phyloP scores from a whole-genome alignment of 768 basidiomycete genomes.

The Lactifluus echinatus region DNA sequence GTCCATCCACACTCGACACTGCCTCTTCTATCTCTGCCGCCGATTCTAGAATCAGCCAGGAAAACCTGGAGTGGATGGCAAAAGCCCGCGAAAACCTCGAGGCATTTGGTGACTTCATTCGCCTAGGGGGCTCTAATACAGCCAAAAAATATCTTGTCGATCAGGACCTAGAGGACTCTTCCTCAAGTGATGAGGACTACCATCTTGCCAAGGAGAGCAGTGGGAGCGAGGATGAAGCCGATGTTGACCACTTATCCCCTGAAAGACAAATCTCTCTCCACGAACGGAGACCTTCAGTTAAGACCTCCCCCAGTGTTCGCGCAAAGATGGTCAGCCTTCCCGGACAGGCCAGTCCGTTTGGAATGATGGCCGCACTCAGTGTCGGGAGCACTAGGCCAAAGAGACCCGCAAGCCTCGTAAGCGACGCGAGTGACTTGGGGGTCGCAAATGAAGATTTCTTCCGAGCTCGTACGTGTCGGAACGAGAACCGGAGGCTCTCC shows the following conservation, averaged over 20 bases:
- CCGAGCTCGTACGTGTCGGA: conserved; percentile 28
- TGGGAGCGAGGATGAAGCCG: conserved; percentile 28
- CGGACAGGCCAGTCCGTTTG: conserved; percentile 56
- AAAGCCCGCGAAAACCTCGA: conserved; percentile 62
- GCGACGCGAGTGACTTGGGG: conserved; percentile 26
- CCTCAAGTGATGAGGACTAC: conserved; percentile 36
- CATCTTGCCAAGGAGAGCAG: conserved; percentile 24
- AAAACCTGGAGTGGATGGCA: conserved; percentile 70
- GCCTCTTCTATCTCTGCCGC: conserved; percentile 10
- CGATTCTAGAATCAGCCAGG: conserved; percentile 31
- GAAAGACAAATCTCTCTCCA: conserved; percentile 31
- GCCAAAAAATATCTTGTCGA: conserved; percentile 36
- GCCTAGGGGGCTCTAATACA: conserved; percentile 47
- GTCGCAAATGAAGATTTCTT: conserved; percentile 67
- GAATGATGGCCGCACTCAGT: conserved; percentile 62
- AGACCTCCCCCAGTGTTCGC: conserved; percentile 27
- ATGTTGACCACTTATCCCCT: conserved; percentile 26
- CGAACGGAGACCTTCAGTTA: conserved; percentile 15
- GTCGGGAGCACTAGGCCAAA: conserved; percentile 32
- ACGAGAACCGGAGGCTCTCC: background rate
- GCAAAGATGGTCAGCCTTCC: conserved; percentile 51
- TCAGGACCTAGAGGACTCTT: conserved; percentile 18
- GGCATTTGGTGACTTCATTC: conserved; percentile 60
- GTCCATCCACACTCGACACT: background rate
- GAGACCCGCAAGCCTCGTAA: conserved; percentile 20